Percentiles rank a stretch among this genome's conserved stretches.
phyloP scores from a whole-genome alignment of 2,329 filamentous ascomycete species.

The Stagonosporopsis chrysanthemi region DNA sequence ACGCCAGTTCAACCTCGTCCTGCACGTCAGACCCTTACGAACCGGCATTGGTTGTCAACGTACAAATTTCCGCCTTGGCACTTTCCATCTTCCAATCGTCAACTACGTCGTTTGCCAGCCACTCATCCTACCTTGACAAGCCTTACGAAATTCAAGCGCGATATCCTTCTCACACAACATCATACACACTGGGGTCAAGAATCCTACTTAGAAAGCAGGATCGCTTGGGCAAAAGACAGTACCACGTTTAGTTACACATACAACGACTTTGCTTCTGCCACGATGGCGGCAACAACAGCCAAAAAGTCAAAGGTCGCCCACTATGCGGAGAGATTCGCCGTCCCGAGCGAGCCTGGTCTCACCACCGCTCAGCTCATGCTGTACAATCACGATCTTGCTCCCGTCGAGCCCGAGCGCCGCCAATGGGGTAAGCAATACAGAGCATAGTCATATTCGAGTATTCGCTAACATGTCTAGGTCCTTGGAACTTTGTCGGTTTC shows the following conservation, averaged over 20 bases:
- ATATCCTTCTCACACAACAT: constrained; percentile 33
- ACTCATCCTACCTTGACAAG: constrained; percentile 3
- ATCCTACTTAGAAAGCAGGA: constrained; percentile 28
- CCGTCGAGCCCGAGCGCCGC: constrained; percentile 76
- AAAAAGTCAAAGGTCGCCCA: constrained; percentile 48
- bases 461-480: constrained; percentile 5
- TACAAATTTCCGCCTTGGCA: constrained; percentile 11
- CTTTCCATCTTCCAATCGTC: constrained; percentile 1
- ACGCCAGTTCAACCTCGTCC: constrained; percentile 13
- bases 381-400: constrained; percentile 81
- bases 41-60: constrained; percentile 8
- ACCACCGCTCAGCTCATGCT: constrained; percentile 84
- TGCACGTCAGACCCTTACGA: neutral
- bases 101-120: constrained; percentile 33
- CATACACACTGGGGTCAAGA: constrained; percentile 37
- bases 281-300: constrained; percentile 57
- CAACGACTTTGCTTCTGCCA: constrained; percentile 18
- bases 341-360: constrained; percentile 78
- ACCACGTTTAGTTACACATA: constrained; percentile 24
- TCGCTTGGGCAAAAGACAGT: constrained; percentile 34
- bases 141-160: constrained; percentile 22
- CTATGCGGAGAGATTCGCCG: constrained; percentile 68
- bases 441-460: no score
- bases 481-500: constrained; percentile 21
- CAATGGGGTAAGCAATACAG: constrained; percentile 69